Evolutionary conservation across 306 rosid species (phyloP), one percentile per base, ranked within the genome.

Genomic region (Lathyrus tuberosus): DNA sequence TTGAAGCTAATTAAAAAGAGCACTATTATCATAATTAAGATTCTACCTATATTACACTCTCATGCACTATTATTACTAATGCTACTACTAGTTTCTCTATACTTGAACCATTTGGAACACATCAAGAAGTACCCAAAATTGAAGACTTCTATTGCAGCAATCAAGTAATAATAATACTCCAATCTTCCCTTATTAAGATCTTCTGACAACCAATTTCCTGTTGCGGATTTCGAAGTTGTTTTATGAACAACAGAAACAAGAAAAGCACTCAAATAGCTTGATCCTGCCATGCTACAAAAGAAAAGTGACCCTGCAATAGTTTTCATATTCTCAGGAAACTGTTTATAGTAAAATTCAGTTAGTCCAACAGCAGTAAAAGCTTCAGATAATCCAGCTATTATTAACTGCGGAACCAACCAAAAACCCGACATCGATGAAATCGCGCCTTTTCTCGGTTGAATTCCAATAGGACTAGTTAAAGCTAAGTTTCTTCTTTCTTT

Each of bases 281-380:
- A 78, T 14, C 79, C 85, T 0, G 96, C 98, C 76, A 80, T 10
- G 70, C 88, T 86, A 69, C 96, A 90, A 10, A 31, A 88, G 78
- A 44, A 85, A 5, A 93, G 75, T 65, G 97, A 78, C 57, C 96
- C 96, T 13, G 66, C 98, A 70, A 93, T 79, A 80, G 88, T 93
- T 78, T 91, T 85, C 98, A 93, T 90, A 73, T 93, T 90, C 85
- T 93, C 93, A 10, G 98, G 98, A 58, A 93, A 86, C 10, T 88
- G 96, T 72, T 90, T 93, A 80, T 90, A 88, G 85, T 86, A 90
- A 14, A 93, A 79, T 15, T 93, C 98, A 37, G 82, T 69, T 76
- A 83, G 90, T 54, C 94, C 96, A 16, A 93, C 71, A 0, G 86
- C 17, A 0, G 76, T 47, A 33, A 93, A 90, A 6, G 85, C 72